Evolutionary conservation across 257 asterid species (phyloP), one percentile per base, ranked within the genome.

Genomic region (Avicennia marina): DNA sequence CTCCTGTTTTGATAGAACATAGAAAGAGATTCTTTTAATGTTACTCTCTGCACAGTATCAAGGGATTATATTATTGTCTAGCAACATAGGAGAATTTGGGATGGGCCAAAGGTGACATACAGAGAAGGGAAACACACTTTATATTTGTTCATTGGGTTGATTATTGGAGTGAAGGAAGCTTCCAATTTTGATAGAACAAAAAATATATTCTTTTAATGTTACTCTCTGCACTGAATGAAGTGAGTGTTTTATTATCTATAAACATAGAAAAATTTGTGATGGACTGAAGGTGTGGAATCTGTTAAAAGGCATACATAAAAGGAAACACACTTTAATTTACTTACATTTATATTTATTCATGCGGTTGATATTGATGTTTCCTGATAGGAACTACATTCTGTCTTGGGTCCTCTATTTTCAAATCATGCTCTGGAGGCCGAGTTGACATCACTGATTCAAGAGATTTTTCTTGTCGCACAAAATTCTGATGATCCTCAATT

Each of bases 381-480:
- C 52, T 56, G 55, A 70, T 77, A 79, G 96, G 95, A 82, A 48
- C 71, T 68, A 58, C 72, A 86, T 65, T 72, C 61, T 54, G 70
- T 65, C 48, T 53, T 66, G 41, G 82, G 86, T 45, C 82, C 90
- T 70, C 68, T 87, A 17, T 78, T 79, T 57, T 69, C 85, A 56
- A 77, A 66, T 68, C 72, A 71, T 57, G 73, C 52, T 32, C 36
- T 83, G 75, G 97, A 88, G 87, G 75, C 79, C 2, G 89, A 80
- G 57, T 57, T 60, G 29, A 86, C 84, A 12, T 67, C 88, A 50
- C 45, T 81, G 63, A 72, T 89, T 69, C 97, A 89, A 66, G 98
- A 93, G 63, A 73, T 86, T 31, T 93, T 88, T 76, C 94, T 88
- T 39, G 66, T 72, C 12, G 89, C 95, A 11, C 89, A 86, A 75